Percentiles rank a stretch among this genome's conserved stretches.
These are phyloP conservation scores for Botrytis paeoniae DNA, from an alignment of 2,329 filamentous ascomycete genomes.

Conservation along the genomic window DNA sequence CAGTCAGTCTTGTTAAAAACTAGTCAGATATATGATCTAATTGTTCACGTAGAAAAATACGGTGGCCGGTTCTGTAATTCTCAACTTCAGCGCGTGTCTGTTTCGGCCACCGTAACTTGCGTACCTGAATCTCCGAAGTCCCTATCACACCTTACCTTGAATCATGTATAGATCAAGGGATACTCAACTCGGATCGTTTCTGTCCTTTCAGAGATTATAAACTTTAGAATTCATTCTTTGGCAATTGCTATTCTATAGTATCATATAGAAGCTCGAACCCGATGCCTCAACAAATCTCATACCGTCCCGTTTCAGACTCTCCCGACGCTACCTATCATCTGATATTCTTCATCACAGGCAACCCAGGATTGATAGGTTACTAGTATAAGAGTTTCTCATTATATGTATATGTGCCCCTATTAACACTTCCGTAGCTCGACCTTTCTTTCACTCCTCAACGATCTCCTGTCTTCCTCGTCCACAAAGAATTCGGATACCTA, in stretches of 20 bases:
- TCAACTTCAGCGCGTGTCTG: rapidly evolving
- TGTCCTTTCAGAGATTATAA: background rate
- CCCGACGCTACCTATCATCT: constrained; percentile 41
- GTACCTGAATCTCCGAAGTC: background rate
- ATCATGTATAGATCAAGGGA: background rate
- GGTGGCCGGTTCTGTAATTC: background rate
- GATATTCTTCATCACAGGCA: constrained; percentile 72
- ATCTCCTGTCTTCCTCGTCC: constrained; percentile 46
- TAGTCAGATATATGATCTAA: background rate
- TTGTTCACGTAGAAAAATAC: background rate
- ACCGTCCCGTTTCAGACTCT: constrained; percentile 23
- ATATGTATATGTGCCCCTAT: background rate
- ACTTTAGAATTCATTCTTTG: background rate
- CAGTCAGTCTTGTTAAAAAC: background rate
- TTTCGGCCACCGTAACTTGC: background rate
- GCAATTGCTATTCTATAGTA: background rate
- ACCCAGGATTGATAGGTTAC: constrained; percentile 72
- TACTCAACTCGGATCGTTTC: background rate
- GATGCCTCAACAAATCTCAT: constrained; percentile 25
- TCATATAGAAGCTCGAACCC: background rate
- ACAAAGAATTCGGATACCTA: constrained; percentile 33
- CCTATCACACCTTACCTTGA: background rate
- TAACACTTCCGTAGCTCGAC: constrained; percentile 35
- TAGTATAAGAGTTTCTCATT: constrained; percentile 45
- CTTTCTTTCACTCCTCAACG: constrained; percentile 60